Percentiles rank a stretch among this genome's conserved stretches.
Evolutionary conservation across 257 asterid genomes (phyloP).

Genomic region (Coffea canephora): DNA sequence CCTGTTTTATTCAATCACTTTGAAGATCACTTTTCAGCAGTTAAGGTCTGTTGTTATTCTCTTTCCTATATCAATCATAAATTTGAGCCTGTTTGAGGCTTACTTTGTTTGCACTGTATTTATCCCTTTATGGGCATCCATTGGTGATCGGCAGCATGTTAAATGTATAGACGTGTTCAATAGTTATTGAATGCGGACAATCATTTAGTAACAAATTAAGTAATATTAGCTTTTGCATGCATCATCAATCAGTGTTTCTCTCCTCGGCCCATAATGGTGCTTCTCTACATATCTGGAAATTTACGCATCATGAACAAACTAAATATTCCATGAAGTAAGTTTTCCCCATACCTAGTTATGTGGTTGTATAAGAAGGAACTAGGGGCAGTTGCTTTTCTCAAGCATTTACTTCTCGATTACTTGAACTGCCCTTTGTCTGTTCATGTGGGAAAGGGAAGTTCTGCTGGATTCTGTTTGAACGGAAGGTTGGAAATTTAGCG

Average conservation of each 20-base stretch:
- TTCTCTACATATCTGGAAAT: not conserved
- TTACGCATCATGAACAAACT: not conserved
- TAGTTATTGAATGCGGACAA: not conserved
- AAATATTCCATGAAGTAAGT: not conserved
- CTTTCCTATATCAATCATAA: not conserved
- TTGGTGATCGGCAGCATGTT: not conserved
- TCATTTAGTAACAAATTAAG: not conserved
- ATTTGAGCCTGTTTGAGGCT: not conserved
- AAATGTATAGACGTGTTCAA: not conserved
- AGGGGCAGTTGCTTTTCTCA: not conserved
- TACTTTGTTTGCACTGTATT: constrained; percentile 1
- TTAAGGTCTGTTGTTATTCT: constrained; percentile 39
- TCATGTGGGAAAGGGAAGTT: too few species aligned
- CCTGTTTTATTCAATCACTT: constrained; percentile 38
- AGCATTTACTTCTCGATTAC: not conserved
- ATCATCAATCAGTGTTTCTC: not conserved
- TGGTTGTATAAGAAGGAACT: not conserved
- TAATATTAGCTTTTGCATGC: not conserved
- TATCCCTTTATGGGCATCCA: not conserved
- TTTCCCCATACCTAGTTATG: not conserved
- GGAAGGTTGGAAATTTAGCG: too few species aligned
- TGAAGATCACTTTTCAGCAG: constrained; percentile 65
- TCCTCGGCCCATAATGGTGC: not conserved
- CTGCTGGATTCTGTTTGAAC: not conserved
- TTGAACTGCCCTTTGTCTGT: not conserved